A percentile compares a stretch with the other conserved stretches of the same genome.
Conservation (phyloP, 371 early-diverging fungal genomes). For the Mucor sp. region DNA sequence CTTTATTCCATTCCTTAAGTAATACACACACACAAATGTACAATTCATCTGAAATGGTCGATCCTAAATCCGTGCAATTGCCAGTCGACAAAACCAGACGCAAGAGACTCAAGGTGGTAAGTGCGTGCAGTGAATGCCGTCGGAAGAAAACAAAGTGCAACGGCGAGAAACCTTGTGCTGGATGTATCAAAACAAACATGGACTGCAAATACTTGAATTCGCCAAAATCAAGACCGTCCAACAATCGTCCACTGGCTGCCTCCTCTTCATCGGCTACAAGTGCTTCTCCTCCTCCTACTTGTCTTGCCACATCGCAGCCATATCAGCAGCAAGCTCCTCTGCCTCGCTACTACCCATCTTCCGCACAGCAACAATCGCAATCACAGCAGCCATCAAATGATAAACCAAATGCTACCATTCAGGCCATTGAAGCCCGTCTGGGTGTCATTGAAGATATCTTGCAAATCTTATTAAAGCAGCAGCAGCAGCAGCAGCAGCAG, state of each 20-base stretch:
- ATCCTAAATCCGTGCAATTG: constrained; percentile 14
- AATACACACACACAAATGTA: not conserved
- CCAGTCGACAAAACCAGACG: constrained; percentile 40
- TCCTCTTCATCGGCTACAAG: not conserved
- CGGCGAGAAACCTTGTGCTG: constrained; percentile 60
- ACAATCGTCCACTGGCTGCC: constrained; percentile 8
- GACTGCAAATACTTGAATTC: constrained; percentile 42
- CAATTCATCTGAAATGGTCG: constrained; percentile 5
- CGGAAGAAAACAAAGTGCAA: constrained; percentile 67
- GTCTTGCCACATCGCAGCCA: not conserved
- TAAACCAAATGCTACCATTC: constrained; percentile 20
- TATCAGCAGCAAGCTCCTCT: not conserved
- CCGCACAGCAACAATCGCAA: not conserved
- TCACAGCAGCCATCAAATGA: not conserved
- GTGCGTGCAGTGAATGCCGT: constrained; percentile 64
- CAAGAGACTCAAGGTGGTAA: constrained; percentile 59
- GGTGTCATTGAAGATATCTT: constrained; percentile 44
- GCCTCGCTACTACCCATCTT: not conserved
- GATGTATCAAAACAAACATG: constrained; percentile 42
- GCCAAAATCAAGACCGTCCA: constrained; percentile 22
- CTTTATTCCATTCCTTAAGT: constrained; percentile 8
- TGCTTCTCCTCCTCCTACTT: not conserved
- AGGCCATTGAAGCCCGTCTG: constrained; percentile 45
- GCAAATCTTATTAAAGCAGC: constrained; percentile 28
- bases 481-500: not conserved